Conservation (phyloP, 106 monocot species). For the Iris macrosiphon region DNA sequence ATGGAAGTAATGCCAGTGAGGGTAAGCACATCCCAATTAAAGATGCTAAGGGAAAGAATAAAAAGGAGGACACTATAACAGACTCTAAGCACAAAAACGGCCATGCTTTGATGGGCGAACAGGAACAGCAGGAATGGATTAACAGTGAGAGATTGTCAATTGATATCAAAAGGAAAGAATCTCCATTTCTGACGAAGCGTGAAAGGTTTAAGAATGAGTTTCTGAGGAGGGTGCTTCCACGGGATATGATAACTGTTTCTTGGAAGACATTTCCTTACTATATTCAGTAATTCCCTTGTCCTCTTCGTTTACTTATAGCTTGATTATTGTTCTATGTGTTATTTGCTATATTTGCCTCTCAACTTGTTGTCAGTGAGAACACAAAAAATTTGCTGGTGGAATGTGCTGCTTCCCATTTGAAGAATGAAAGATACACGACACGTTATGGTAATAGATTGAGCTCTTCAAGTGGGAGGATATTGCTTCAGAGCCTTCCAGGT, state of each 20-base stretch:
- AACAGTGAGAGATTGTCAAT: conserved; percentile 41
- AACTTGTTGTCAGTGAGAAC: conserved; percentile 46
- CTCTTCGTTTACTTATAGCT: conserved; percentile 1
- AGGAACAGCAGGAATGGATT: conserved; percentile 93
- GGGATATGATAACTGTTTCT: conserved; percentile 85
- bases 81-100: conserved; percentile 18
- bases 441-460: conserved; percentile 61
- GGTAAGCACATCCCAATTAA: conserved; percentile 38
- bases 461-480: conserved; percentile 80
- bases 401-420: conserved; percentile 79
- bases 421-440: conserved; percentile 45
- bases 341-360: no score
- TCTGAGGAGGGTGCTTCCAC: conserved; percentile 66
- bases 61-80: neutral
- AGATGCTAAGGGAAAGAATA: neutral
- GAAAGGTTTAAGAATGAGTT: conserved; percentile 90
- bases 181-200: conserved; percentile 70
- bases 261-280: conserved; percentile 83
- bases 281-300: conserved; percentile 42
- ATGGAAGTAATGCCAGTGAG: conserved; percentile 57
- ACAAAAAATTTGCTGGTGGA: conserved; percentile 69
- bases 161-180: conserved; percentile 55
- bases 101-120: conserved; percentile 76
- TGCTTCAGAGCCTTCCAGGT: conserved; percentile 87
- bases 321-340: neutral